phyloP scores from a whole-genome alignment of 345 rosid species.

The Gossypium ekmanianum region DNA sequence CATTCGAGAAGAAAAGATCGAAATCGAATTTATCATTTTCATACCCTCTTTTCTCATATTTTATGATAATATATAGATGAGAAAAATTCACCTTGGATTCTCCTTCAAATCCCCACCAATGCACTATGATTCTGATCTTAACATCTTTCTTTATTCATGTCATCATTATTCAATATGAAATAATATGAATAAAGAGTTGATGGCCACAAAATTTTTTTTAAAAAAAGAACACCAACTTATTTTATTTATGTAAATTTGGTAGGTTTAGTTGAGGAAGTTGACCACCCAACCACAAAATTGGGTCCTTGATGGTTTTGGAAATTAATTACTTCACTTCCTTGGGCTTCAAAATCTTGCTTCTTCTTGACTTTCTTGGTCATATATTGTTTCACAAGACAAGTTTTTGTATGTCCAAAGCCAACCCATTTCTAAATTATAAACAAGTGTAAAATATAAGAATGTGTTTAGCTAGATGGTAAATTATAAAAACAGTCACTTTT shows the following conservation, averaged over 20 bases:
- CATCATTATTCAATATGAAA: slow-evolving; percentile 1
- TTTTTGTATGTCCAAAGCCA: background rate
- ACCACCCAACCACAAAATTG: slow-evolving; percentile 26
- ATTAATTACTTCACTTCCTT: background rate
- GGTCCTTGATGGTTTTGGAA: slow-evolving; percentile 1
- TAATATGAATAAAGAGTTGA: background rate
- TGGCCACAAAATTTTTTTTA: background rate
- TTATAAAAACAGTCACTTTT: no score
- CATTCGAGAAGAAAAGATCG: accelerated
- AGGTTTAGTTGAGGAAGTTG: slow-evolving; percentile 21
- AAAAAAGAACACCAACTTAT: background rate
- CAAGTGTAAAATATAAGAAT: no score
- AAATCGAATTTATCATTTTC: no score
- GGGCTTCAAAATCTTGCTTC: background rate
- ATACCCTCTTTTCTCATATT: no score
- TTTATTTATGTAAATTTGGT: slow-evolving; percentile 15
- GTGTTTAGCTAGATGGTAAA: no score
- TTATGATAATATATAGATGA: no score
- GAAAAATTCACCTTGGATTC: slow-evolving; percentile 34
- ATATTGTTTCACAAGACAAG: background rate
- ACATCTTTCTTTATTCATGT: slow-evolving; percentile 1
- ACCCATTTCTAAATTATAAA: background rate
- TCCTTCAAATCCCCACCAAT: slow-evolving; percentile 9
- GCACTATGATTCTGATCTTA: slow-evolving; percentile 8
- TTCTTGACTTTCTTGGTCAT: background rate